A percentile compares a stretch with the other conserved stretches of the same genome.
These are phyloP conservation scores for Globisporangium yorkense DNA, from an alignment of 352 stramenopile species.

Conservation along the genomic window DNA sequence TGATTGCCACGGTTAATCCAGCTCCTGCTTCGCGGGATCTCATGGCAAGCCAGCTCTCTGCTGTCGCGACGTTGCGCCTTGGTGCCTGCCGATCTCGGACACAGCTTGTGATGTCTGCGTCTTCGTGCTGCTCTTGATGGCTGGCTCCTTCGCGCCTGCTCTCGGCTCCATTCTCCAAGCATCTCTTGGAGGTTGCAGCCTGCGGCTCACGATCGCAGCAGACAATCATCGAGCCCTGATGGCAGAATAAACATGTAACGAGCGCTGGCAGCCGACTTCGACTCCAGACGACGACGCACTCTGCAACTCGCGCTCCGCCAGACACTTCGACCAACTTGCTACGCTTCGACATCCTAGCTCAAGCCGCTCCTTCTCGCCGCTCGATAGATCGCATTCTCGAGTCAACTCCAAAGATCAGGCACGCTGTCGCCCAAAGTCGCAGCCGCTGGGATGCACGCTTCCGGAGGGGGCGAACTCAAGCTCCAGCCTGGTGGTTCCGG, in stretches of 20 bases:
- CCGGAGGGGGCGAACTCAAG: background rate
- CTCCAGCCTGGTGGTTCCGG: background rate
- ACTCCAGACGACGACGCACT: background rate
- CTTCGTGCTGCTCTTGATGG: too few species aligned
- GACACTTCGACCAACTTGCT: too few species aligned
- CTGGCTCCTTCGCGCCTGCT: background rate
- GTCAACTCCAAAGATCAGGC: background rate
- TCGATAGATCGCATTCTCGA: background rate
- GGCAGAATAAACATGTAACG: background rate
- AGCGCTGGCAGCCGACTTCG: background rate
- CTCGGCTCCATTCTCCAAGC: background rate
- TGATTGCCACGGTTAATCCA: too few species aligned
- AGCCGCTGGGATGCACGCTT: background rate
- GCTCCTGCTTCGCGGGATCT: too few species aligned
- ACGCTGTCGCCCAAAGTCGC: conserved; percentile 1
- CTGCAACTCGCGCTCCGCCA: background rate
- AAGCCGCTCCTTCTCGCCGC: background rate
- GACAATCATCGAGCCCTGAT: background rate
- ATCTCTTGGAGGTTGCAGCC: too few species aligned
- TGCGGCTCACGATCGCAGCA: background rate
- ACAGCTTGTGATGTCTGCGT: too few species aligned
- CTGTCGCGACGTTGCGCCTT: background rate
- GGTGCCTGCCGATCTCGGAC: too few species aligned
- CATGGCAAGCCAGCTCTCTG: too few species aligned
- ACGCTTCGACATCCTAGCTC: background rate